Conservation (phyloP, 2,329 filamentous ascomycete species). For the Macrophomina phaseolina region DNA sequence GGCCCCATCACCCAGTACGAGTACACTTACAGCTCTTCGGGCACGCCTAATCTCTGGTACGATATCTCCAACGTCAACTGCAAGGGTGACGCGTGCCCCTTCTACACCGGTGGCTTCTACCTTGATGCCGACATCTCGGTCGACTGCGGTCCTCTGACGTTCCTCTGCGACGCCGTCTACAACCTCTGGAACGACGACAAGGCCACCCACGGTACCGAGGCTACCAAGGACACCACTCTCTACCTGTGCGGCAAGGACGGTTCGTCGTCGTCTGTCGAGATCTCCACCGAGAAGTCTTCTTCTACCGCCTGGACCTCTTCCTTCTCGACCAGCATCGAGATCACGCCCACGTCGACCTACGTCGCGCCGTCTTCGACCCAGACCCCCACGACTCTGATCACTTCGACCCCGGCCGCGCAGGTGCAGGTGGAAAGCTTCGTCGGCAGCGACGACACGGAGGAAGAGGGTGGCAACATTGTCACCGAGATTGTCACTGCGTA, state of each 20-base stretch:
- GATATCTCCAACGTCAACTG: constrained; percentile 29
- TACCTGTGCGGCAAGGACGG: constrained; percentile 29
- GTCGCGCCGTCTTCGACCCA: constrained; percentile 29
- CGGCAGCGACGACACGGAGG: constrained; percentile 4
- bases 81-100: constrained; percentile 27
- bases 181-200: constrained; percentile 42
- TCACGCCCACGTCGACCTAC: constrained; percentile 16
- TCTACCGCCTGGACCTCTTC: constrained; percentile 29
- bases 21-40: constrained; percentile 40
- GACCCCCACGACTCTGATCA: constrained; percentile 29
- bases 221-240: constrained; percentile 27
- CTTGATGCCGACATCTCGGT: constrained; percentile 33
- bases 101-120: constrained; percentile 27
- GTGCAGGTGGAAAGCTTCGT: constrained; percentile 40
- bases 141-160: constrained; percentile 44
- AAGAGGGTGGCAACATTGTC: constrained; percentile 15
- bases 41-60: constrained; percentile 43
- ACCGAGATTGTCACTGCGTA: constrained; percentile 36
- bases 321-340: constrained; percentile 28
- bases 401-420: constrained; percentile 37
- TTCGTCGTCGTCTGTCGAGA: constrained; percentile 1
- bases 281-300: constrained; percentile 6
- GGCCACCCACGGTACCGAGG: constrained; percentile 34
- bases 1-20: constrained; percentile 44
- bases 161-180: constrained; percentile 37